phyloP scores from a whole-genome alignment of 352 stramenopile species.

The Thraustochytrium sp. region DNA sequence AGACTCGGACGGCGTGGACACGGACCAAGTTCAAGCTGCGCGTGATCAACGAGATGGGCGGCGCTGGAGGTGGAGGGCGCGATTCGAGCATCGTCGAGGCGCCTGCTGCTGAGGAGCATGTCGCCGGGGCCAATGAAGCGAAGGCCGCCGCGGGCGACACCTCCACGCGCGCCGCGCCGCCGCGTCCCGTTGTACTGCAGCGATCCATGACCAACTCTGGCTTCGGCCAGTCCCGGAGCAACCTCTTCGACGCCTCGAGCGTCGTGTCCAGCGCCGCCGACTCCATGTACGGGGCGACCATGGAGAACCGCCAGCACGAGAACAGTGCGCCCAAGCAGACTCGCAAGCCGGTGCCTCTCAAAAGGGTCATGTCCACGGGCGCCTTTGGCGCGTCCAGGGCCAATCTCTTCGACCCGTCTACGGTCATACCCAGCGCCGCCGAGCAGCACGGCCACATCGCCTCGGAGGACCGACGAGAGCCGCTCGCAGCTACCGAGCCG shows the following conservation, averaged over 20 bases:
- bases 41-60: conserved; percentile 2
- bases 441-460: not conserved
- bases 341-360: not conserved
- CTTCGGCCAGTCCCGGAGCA: not conserved
- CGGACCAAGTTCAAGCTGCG: conserved; percentile 27
- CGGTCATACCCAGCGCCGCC: not conserved
- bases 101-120: not conserved
- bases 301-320: not conserved
- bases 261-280: not conserved
- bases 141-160: not conserved
- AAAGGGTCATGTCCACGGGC: conserved; percentile 13
- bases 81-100: not conserved
- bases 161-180: too few relatives aligned
- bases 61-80: not conserved
- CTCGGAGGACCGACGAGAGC: not conserved
- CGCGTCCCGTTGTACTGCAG: conserved; percentile 14
- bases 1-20: not conserved
- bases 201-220: not conserved
- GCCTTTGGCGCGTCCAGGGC: not conserved
- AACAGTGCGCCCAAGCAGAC: not conserved
- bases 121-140: not conserved
- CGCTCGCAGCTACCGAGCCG: too few relatives aligned
- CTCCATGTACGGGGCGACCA: not conserved
- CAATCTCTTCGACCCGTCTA: conserved; percentile 11
- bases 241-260: conserved; percentile 7